A percentile compares a stretch with the other conserved stretches of the same genome.
phyloP scores from a whole-genome alignment of 306 rosid genomes.

The Trifolium repens region DNA sequence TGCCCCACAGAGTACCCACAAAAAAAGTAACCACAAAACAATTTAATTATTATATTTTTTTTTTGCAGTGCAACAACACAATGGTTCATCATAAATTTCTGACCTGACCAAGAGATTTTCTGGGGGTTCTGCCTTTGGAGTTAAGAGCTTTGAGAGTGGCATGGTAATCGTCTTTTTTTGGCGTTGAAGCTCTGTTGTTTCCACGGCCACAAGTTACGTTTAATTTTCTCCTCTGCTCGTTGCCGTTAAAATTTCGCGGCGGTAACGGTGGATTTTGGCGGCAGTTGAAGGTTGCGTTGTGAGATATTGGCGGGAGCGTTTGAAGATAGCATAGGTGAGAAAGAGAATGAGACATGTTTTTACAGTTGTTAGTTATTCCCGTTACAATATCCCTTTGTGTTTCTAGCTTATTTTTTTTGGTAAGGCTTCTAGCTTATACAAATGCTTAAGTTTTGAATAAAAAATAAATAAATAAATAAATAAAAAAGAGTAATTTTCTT shows the following conservation, averaged over 20 bases:
- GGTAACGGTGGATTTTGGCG: slow-evolving; percentile 34
- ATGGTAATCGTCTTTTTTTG: slow-evolving; percentile 66
- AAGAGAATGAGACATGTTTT: slow-evolving; percentile 46
- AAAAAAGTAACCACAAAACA: not conserved
- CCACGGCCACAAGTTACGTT: slow-evolving; percentile 46
- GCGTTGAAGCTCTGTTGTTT: slow-evolving; percentile 34
- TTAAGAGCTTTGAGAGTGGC: slow-evolving; percentile 83
- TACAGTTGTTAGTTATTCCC: slow-evolving; percentile 38
- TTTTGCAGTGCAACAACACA: not conserved
- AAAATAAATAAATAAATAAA: no score
- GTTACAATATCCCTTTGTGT: not conserved
- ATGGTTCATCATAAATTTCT: slow-evolving; percentile 1
- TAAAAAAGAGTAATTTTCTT: no score
- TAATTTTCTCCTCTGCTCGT: slow-evolving; percentile 31
- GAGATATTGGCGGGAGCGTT: slow-evolving; percentile 63
- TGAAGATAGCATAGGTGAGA: slow-evolving; percentile 45
- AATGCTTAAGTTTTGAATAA: no score
- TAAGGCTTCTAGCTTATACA: no score
- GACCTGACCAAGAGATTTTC: slow-evolving; percentile 94
- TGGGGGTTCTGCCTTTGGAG: slow-evolving; percentile 83
- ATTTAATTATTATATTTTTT: no score
- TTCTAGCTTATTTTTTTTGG: no score
- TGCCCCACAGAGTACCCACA: slow-evolving; percentile 17
- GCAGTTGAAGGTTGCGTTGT: not conserved
- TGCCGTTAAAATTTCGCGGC: slow-evolving; percentile 23